Evolutionary conservation across 2,329 filamentous ascomycete genomes (phyloP).

Genomic region (Plectosphaerella sp.): DNA sequence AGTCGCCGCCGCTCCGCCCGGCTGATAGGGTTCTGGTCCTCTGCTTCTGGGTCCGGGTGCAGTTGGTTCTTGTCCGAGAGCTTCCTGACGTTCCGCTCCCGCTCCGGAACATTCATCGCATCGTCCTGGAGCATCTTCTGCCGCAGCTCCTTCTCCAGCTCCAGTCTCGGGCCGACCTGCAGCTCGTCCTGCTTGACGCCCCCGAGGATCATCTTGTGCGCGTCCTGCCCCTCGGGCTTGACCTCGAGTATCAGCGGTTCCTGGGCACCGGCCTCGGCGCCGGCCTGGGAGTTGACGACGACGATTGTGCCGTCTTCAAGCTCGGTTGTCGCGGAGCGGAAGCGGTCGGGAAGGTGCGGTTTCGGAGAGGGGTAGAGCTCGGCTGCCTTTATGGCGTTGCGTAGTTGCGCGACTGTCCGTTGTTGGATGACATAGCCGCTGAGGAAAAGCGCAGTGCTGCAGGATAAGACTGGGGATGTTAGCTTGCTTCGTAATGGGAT

Average conservation of each 20-base stretch:
- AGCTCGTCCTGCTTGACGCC: constrained; percentile 8
- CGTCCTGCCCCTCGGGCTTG: constrained; percentile 19
- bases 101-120: constrained; percentile 8
- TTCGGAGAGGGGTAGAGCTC: constrained; percentile 41
- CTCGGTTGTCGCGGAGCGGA: constrained; percentile 38
- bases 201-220: constrained; percentile 17
- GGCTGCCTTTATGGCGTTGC: constrained; percentile 60
- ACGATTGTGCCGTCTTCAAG: constrained; percentile 42
- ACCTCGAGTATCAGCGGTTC: constrained; percentile 27
- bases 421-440: constrained; percentile 87
- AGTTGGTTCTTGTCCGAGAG: constrained; percentile 11
- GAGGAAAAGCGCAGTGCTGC: constrained; percentile 78
- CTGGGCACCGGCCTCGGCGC: constrained; percentile 18
- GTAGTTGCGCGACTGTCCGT: constrained; percentile 73
- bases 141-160: constrained; percentile 25
- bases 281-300: constrained; percentile 29
- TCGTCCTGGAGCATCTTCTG: constrained; percentile 18
- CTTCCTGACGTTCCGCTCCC: constrained; percentile 11
- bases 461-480: constrained; percentile 57
- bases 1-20: constrained; percentile 48
- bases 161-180: constrained; percentile 12
- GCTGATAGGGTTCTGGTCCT: constrained; percentile 42
- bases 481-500: not conserved
- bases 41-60: constrained; percentile 29
- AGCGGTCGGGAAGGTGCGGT: constrained; percentile 46